Conservation (phyloP, 352 stramenopile species). For the Phytophthora palmivora region DNA sequence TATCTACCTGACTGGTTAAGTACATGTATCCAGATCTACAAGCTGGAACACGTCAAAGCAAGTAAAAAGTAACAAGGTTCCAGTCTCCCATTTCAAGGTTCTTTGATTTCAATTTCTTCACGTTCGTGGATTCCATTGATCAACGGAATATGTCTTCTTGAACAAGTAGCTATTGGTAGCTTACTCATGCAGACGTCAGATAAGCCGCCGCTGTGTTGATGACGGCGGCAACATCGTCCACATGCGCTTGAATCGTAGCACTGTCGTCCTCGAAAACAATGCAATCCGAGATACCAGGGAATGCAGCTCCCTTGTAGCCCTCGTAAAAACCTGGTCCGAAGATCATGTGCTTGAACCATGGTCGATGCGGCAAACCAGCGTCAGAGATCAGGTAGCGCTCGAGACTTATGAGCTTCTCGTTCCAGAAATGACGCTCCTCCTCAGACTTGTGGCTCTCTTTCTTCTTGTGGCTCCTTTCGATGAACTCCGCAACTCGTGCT, state of each 20-base stretch:
- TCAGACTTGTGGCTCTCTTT: constrained; percentile 15
- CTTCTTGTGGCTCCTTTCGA: constrained; percentile 7
- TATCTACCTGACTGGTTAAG: too few species aligned
- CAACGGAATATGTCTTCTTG: too few species aligned
- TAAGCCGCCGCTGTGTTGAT: too few species aligned
- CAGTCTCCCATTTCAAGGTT: too few species aligned
- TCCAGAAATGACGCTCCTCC: constrained; percentile 14
- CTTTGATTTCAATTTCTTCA: too few species aligned
- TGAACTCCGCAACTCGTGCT: constrained; percentile 16
- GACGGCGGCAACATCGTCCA: constrained; percentile 23
- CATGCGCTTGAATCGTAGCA: constrained; percentile 27
- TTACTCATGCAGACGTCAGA: too few species aligned
- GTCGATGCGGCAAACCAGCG: constrained; percentile 20
- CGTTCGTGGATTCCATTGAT: too few species aligned
- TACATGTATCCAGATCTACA: too few species aligned
- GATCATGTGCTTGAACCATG: constrained; percentile 34
- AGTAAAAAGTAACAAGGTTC: too few species aligned
- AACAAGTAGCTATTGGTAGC: too few species aligned
- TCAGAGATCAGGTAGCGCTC: constrained; percentile 29
- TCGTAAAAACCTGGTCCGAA: constrained; percentile 37
- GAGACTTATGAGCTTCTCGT: constrained; percentile 25
- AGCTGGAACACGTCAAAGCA: too few species aligned
- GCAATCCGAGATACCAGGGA: constrained; percentile 29
- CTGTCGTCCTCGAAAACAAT: constrained; percentile 22
- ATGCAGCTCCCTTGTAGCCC: constrained; percentile 24